Conservation (phyloP, 2,329 filamentous ascomycete genomes). For the Pseudocercospora pini-densiflorae region DNA sequence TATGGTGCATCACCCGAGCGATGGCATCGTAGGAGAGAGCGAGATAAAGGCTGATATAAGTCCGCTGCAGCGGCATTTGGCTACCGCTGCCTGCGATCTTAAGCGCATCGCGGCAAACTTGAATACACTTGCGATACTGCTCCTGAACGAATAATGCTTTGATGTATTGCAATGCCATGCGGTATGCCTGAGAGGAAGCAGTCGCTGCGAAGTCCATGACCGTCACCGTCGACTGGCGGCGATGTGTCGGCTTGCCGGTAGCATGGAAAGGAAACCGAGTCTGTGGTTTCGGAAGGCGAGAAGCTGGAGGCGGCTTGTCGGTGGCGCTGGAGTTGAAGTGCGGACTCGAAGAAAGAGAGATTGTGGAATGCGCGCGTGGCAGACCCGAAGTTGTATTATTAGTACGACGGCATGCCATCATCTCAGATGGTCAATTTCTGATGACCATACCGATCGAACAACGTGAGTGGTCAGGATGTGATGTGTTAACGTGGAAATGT, state of each 20-base stretch:
- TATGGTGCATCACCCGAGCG: slow-evolving; percentile 52
- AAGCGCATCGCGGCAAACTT: slow-evolving; percentile 36
- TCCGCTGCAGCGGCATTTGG: slow-evolving; percentile 28
- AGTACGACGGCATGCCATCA: background rate
- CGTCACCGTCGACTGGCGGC: background rate
- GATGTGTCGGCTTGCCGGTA: slow-evolving; percentile 1
- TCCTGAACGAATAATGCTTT: slow-evolving; percentile 36
- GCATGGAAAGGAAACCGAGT: background rate
- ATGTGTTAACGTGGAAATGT: background rate
- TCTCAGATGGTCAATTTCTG: background rate
- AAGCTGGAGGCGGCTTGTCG: slow-evolving; percentile 1
- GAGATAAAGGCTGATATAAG: slow-evolving; percentile 53
- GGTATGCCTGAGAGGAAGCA: slow-evolving; percentile 19
- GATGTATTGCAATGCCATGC: slow-evolving; percentile 36
- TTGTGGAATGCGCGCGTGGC: slow-evolving; percentile 3
- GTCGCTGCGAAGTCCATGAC: background rate
- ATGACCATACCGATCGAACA: background rate
- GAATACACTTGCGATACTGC: slow-evolving; percentile 40
- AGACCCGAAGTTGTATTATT: background rate
- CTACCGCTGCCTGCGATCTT: slow-evolving; percentile 10
- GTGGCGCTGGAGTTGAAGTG: background rate
- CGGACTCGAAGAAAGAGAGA: background rate
- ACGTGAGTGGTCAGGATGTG: background rate
- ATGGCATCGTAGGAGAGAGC: slow-evolving; percentile 53
- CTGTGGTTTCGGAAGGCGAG: background rate